phyloP scores from a whole-genome alignment of 495 filamentous ascomycete genomes.

The Pyrenula massariospora region DNA sequence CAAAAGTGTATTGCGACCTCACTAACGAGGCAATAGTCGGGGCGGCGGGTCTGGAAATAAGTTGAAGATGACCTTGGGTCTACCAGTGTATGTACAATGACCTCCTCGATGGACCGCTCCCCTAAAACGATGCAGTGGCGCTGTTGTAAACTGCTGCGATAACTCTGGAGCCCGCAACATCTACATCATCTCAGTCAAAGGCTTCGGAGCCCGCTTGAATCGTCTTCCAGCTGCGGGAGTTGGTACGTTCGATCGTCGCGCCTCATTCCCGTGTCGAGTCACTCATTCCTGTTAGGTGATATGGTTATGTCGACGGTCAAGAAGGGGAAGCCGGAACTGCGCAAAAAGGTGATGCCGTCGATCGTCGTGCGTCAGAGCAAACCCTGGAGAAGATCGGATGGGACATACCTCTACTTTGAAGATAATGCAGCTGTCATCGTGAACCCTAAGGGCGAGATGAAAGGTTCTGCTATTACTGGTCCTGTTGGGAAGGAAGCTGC shows the following conservation, averaged over 20 bases:
- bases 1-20: background rate
- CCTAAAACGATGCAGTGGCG: slow-evolving; percentile 49
- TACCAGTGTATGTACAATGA: slow-evolving; percentile 98
- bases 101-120: background rate
- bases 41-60: slow-evolving; percentile 97
- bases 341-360: slow-evolving; percentile 99
- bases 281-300: too few relatives aligned
- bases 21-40: slow-evolving; percentile 34
- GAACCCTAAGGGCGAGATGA: slow-evolving; percentile 99
- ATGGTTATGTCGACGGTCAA: slow-evolving; percentile 99
- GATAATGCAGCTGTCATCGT: slow-evolving; percentile 99
- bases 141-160: slow-evolving; percentile 94
- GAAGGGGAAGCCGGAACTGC: slow-evolving; percentile 99
- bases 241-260: too few relatives aligned
- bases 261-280: too few relatives aligned
- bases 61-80: slow-evolving; percentile 99
- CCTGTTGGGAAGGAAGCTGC: slow-evolving; percentile 99
- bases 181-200: slow-evolving; percentile 99
- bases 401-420: slow-evolving; percentile 99
- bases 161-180: slow-evolving; percentile 98
- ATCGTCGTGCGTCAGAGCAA: slow-evolving; percentile 97
- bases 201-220: slow-evolving; percentile 97
- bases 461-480: slow-evolving; percentile 97
- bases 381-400: slow-evolving; percentile 95
- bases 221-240: slow-evolving; percentile 95